Evolutionary conservation across 306 rosid species (phyloP).

Genomic region (Pachyrhizus erosus): DNA sequence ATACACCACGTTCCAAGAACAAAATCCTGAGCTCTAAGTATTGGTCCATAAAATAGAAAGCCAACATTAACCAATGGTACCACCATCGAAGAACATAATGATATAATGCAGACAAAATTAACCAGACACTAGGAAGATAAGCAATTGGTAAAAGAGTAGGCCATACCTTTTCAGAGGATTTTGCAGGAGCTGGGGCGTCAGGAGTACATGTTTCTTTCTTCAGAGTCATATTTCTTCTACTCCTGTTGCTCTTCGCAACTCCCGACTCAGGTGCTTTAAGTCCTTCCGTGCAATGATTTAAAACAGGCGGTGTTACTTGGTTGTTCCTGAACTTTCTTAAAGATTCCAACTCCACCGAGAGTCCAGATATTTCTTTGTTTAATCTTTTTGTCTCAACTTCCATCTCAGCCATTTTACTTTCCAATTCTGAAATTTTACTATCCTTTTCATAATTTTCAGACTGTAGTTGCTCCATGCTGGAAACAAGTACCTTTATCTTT

Average conservation of each 20-base stretch:
- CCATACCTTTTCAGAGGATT: slow-evolving; percentile 55
- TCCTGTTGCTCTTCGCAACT: slow-evolving; percentile 42
- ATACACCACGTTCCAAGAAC: background rate
- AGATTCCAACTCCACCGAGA: slow-evolving; percentile 62
- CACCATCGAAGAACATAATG: background rate
- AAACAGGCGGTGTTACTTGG: slow-evolving; percentile 59
- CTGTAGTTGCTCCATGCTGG: slow-evolving; percentile 67
- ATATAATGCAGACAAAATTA: background rate
- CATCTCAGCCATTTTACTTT: slow-evolving; percentile 56
- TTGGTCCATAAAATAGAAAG: background rate
- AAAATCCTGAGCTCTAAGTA: background rate
- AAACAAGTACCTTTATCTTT: slow-evolving; percentile 58
- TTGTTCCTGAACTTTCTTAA: slow-evolving; percentile 52
- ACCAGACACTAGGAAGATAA: slow-evolving; percentile 12
- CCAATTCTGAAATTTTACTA: slow-evolving; percentile 54
- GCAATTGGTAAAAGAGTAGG: slow-evolving; percentile 23
- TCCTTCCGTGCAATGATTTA: slow-evolving; percentile 57
- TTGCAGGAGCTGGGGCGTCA: slow-evolving; percentile 36
- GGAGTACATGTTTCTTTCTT: slow-evolving; percentile 57
- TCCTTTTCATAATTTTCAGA: slow-evolving; percentile 67
- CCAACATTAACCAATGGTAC: background rate
- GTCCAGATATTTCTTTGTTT: slow-evolving; percentile 60
- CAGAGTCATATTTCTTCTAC: slow-evolving; percentile 42
- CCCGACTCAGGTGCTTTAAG: slow-evolving; percentile 36
- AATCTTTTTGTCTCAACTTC: slow-evolving; percentile 64